Evolutionary conservation across 768 basidiomycete genomes (phyloP), one percentile per base, ranked within the genome.

Genomic region (Lactarius vividus): DNA sequence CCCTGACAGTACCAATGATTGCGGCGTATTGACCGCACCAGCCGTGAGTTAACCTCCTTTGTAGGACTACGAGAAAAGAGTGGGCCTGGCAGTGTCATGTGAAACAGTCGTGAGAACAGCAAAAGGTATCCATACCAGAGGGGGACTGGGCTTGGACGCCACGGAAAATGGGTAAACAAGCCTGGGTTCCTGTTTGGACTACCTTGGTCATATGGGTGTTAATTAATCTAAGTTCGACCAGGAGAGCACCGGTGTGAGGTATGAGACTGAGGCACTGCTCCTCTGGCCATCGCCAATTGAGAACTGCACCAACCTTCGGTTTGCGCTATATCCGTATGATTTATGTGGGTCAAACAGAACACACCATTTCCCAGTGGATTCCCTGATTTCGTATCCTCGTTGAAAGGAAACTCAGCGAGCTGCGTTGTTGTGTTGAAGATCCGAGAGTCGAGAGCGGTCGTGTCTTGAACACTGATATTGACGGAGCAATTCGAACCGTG

Each of bases 1-100:
- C 13, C 76, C 76, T 8, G 73, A 74, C 37, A 74, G 70, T 53
- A 72, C 53, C 23, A 77, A 63, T 2, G 76, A 61, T 29, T 76
- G 67, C 20, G 68, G 63, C 0, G 64, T 44, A n/a, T 46, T 55
- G 56, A 71, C 61, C n/a, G 55, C 37, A 11, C 63, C 69, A 8
- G 53, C 66, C 8, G 69, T 49, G 6, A 70, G 57, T 26, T 60
- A 35, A 69, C 49, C 23, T 63, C 57, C 9, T 59, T 54, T 16
- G 61, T 31, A 18, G n/a, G 54, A 33, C 58, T 70, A 0, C 71
- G 70, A 0, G 71, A 66, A 49, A 62, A 56, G 11, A 74, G 44
- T 2, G 72, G 13, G 11, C 31, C 42, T 46, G 40, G 23, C 18
- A 23, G 18, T 5, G 15, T 23, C 23, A 20, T 31, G 37, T 15